Evolutionary conservation across 202 grass and related monocot genomes (phyloP), one percentile per base, ranked within the genome.

Genomic region (Bolboschoenoplectus hybrid): DNA sequence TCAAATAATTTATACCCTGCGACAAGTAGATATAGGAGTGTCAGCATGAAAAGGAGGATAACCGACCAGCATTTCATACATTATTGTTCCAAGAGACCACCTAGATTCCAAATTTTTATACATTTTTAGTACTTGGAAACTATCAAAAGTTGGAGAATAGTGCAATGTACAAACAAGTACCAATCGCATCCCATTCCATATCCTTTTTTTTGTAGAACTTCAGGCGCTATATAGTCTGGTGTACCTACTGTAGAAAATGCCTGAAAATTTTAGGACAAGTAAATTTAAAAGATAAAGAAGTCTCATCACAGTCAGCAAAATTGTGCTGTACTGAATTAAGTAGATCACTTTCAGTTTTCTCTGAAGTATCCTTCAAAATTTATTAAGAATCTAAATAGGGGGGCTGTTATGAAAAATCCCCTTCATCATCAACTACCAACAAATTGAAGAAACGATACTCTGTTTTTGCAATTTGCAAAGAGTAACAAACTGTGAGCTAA

Each of bases 51-150:
- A 97, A 9, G 92, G 94, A 71, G 94, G 90, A 88, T 94, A 94
- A 47, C 94, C 94, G 76, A 97, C 87, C 80, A 97, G 92, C 94
- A 97, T 97, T 89, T 97, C 94, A 74, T 94, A 97, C 92, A 97
- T 91, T 67, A 97, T 94, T 81, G 89, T 91, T 91, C 94, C 94
- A 66, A 97, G 87, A 2, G 94, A 97, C 94, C 94, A 97, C 94
- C 94, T 97, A 90, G 26, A 83, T 57, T 71, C 46, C 55, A 74
- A 85, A 61, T 61, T 1, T 58, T 77, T 63, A 82, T 72, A 78
- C 60, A 71, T 74, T 86, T 86, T 82, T 51, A 52, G 47, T 38
- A 49, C 51, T 79, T 17, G 8, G 5, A 84, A 51, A 67, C 13
- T 70, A 69, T 68, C 64, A 67, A 70, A 41, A 38, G 9, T 56